phyloP scores from a whole-genome alignment of 2,329 filamentous ascomycete species.

The Mycosphaerella sp. region DNA sequence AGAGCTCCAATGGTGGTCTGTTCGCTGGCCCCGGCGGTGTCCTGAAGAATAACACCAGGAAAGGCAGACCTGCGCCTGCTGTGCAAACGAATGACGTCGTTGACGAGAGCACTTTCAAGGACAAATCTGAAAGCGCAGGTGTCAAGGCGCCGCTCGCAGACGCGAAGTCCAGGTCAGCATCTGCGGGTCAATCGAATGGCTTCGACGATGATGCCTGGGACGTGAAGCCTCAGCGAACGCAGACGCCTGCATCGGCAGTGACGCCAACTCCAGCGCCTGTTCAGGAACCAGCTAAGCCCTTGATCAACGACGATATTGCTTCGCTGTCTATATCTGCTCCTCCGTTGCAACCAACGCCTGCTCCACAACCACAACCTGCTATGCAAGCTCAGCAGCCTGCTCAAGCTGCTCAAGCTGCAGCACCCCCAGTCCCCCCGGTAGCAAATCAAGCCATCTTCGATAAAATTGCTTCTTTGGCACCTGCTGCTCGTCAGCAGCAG shows the following conservation, averaged over 20 bases:
- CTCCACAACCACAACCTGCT: conserved; percentile 41
- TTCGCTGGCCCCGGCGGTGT: conserved; percentile 92
- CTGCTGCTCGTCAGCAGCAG: conserved; percentile 19
- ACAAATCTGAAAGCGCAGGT: conserved; percentile 44
- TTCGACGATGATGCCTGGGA: conserved; percentile 99
- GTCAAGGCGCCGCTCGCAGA: conserved; percentile 41
- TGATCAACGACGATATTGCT: conserved; percentile 63
- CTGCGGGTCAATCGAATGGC: conserved; percentile 48
- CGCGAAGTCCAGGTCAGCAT: conserved; percentile 40
- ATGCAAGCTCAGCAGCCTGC: conserved; percentile 39
- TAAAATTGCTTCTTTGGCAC: conserved; percentile 39
- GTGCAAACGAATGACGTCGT: conserved; percentile 79
- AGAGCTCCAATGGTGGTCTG: conserved; percentile 56
- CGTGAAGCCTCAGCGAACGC: conserved; percentile 70
- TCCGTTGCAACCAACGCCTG: conserved; percentile 52
- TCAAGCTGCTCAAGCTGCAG: conserved; percentile 28
- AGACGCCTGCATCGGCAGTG: conserved; percentile 36
- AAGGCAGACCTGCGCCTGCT: conserved; percentile 80
- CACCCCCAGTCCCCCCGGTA: neutral
- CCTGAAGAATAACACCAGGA: conserved; percentile 88
- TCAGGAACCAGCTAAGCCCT: conserved; percentile 40
- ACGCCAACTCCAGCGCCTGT: conserved; percentile 24
- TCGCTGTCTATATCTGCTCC: conserved; percentile 59
- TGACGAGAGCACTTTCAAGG: conserved; percentile 77
- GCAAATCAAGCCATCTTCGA: conserved; percentile 46